Conservation (phyloP, 1,284 basidiomycete genomes). For the Pyrrhoderma noxium region DNA sequence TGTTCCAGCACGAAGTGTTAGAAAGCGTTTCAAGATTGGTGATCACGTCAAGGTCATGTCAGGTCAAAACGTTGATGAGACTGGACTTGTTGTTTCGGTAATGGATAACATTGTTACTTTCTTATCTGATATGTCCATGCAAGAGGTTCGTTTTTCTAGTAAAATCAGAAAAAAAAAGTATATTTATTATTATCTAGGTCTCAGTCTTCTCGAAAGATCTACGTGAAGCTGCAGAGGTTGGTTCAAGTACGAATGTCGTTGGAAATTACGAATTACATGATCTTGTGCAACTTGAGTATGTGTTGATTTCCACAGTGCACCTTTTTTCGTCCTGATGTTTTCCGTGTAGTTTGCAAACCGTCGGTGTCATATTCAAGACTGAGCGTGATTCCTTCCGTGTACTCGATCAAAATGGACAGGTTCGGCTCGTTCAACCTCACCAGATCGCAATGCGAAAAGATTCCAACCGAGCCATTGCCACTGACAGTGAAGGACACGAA, state of each 20-base stretch:
- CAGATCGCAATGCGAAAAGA: slow-evolving; percentile 91
- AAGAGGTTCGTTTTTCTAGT: no score
- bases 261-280: slow-evolving; percentile 96
- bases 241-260: slow-evolving; percentile 80
- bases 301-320: slow-evolving; percentile 20
- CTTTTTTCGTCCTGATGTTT: background rate
- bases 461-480: slow-evolving; percentile 79
- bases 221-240: slow-evolving; percentile 94
- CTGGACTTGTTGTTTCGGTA: slow-evolving; percentile 92
- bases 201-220: slow-evolving; percentile 97
- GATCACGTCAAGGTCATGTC: slow-evolving; percentile 99
- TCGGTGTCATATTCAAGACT: slow-evolving; percentile 96
- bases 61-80: slow-evolving; percentile 92
- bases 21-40: slow-evolving; percentile 93
- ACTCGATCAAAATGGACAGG: slow-evolving; percentile 88
- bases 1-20: slow-evolving; percentile 81
- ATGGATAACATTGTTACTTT: slow-evolving; percentile 91
- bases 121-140: slow-evolving; percentile 94
- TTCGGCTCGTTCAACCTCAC: slow-evolving; percentile 86
- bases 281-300: slow-evolving; percentile 92
- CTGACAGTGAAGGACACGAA: slow-evolving; percentile 84
- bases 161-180: no score
- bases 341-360: slow-evolving; percentile 69
- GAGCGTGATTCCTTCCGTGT: slow-evolving; percentile 94
- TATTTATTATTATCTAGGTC: slow-evolving; percentile 44